phyloP scores from a whole-genome alignment of 2,329 filamentous ascomycete species.

The Nannizzia gypsea region DNA sequence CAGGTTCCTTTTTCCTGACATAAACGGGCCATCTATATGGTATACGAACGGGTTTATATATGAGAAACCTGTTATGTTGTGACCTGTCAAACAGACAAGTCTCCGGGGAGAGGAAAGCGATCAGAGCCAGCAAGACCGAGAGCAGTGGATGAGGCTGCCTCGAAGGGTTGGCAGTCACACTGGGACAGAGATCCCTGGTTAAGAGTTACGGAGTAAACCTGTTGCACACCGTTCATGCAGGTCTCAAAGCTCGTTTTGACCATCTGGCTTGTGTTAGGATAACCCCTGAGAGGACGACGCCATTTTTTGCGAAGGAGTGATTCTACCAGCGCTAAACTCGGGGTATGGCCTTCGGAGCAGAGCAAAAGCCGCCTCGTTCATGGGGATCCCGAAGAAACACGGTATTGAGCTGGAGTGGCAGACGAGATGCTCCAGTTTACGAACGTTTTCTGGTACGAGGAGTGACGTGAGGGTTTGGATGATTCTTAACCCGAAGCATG shows the following conservation, averaged over 20 bases:
- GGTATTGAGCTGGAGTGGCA: not conserved
- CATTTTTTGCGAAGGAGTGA: not conserved
- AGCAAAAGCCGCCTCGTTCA: not conserved
- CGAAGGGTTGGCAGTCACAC: not conserved
- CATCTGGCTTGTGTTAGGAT: not conserved
- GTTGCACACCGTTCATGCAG: slow-evolving; percentile 4
- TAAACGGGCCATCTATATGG: not conserved
- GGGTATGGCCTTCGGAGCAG: not conserved
- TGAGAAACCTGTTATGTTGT: not conserved
- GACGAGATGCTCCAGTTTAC: not conserved
- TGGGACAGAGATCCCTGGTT: not conserved
- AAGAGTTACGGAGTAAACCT: not conserved
- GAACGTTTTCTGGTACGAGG: not conserved
- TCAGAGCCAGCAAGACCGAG: not conserved
- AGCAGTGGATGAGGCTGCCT: not conserved
- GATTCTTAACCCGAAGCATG: not conserved
- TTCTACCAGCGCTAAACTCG: not conserved
- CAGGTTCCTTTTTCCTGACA: not conserved
- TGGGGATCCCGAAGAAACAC: not conserved
- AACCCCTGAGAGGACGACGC: not conserved
- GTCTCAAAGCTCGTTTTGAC: slow-evolving; percentile 2
- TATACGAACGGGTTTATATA: not conserved
- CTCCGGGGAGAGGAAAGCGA: not conserved
- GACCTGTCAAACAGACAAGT: not conserved
- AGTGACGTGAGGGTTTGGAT: not conserved